Evolutionary conservation across 2,329 filamentous ascomycete species (phyloP).

Genomic region (Pseudogymnoascus sp.): DNA sequence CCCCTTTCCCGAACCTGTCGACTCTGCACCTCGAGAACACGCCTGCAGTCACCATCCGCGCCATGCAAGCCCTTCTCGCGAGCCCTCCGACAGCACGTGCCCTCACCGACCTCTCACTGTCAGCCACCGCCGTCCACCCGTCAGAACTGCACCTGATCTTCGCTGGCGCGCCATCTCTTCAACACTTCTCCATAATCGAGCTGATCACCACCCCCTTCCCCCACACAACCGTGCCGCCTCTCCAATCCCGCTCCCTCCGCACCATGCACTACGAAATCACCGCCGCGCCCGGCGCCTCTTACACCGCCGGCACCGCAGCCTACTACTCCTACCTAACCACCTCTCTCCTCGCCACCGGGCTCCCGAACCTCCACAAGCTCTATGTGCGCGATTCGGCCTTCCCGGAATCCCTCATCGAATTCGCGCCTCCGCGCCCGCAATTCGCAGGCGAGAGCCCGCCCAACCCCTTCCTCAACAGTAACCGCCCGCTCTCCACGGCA

Average conservation of each 20-base stretch:
- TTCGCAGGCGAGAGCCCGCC: conserved; percentile 35
- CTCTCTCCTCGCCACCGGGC: conserved; percentile 68
- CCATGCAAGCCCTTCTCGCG: conserved; percentile 62
- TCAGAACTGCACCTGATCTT: conserved; percentile 37
- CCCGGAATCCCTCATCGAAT: conserved; percentile 63
- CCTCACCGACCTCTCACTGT: conserved; percentile 63
- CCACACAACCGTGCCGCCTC: conserved; percentile 47
- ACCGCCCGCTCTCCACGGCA: conserved; percentile 14
- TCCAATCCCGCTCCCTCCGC: conserved; percentile 61
- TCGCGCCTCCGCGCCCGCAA: conserved; percentile 56
- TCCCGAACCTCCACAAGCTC: conserved; percentile 67
- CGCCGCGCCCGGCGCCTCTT: conserved; percentile 49
- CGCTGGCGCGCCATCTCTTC: conserved; percentile 33
- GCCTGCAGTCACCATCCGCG: conserved; percentile 63
- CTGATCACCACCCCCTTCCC: conserved; percentile 51
- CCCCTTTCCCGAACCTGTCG: conserved; percentile 66
- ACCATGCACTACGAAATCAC: conserved; percentile 80
- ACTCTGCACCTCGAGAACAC: conserved; percentile 66
- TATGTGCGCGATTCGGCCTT: conserved; percentile 84
- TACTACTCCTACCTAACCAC: conserved; percentile 83
- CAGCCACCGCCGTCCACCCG: conserved; percentile 60
- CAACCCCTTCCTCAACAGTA: conserved; percentile 18
- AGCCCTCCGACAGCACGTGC: conserved; percentile 46
- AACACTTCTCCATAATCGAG: conserved; percentile 46
- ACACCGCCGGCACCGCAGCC: conserved; percentile 44